Percentiles rank a stretch among this genome's conserved stretches.
phyloP scores from a whole-genome alignment of 2,329 filamentous ascomycete genomes.

The Penicillium sp. region DNA sequence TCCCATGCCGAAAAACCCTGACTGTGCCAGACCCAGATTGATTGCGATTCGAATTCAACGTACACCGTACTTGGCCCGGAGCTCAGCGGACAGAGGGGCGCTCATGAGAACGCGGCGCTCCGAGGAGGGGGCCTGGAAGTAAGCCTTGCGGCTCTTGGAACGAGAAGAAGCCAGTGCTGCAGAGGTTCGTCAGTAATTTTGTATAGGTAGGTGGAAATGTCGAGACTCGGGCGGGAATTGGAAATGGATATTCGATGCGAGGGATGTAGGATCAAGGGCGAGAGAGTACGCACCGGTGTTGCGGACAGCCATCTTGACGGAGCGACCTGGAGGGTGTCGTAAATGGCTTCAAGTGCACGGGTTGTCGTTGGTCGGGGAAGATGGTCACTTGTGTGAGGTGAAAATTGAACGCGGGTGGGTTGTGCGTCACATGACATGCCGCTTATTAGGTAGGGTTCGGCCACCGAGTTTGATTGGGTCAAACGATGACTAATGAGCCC shows the following conservation, averaged over 20 bases:
- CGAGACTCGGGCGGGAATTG: conserved; percentile 5
- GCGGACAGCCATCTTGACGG: conserved; percentile 30
- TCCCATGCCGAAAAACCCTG: not conserved
- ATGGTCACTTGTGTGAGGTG: conserved; percentile 22
- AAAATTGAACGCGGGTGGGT: conserved; percentile 27
- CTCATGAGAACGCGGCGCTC: conserved; percentile 96
- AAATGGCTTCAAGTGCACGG: conserved; percentile 26
- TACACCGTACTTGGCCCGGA: conserved; percentile 99
- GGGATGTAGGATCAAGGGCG: conserved; percentile 7
- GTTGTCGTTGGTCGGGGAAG: conserved; percentile 30
- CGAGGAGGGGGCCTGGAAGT: conserved; percentile 94
- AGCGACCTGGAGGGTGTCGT: conserved; percentile 25
- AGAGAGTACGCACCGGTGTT: conserved; percentile 24
- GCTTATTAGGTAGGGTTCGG: conserved; percentile 21
- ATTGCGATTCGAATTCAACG: conserved; percentile 37
- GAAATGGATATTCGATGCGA: conserved; percentile 6
- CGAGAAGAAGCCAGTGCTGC: conserved; percentile 24
- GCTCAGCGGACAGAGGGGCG: conserved; percentile 92
- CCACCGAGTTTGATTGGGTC: conserved; percentile 8
- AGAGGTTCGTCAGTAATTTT: conserved; percentile 9
- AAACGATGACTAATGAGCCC: not conserved
- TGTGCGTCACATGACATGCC: conserved; percentile 30
- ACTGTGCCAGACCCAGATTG: conserved; percentile 14
- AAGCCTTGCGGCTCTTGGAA: conserved; percentile 82
- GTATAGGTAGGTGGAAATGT: not conserved